Conservation (phyloP, 2,329 filamentous ascomycete genomes). For the Calonectria naviculata region DNA sequence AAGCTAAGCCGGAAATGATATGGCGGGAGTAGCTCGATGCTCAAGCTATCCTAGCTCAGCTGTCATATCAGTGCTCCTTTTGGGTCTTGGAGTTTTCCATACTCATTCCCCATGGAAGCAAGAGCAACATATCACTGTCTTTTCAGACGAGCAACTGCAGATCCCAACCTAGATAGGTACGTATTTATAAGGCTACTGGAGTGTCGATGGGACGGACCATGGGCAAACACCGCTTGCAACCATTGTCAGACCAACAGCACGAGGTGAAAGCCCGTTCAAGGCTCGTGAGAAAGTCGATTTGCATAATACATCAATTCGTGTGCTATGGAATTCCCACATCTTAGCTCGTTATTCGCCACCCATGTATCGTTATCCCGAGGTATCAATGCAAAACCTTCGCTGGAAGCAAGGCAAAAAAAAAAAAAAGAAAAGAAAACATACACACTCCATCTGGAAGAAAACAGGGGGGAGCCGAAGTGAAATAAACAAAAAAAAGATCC, state of each 20-base stretch:
- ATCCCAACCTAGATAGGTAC: neutral
- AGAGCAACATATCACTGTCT: neutral
- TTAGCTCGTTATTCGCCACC: neutral
- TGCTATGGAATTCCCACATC: constrained; percentile 23
- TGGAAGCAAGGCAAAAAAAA: neutral
- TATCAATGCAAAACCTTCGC: constrained; percentile 35
- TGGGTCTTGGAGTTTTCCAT: no score
- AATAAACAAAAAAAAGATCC: neutral
- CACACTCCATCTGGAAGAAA: constrained; percentile 1
- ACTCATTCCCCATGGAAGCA: neutral
- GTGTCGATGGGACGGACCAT: neutral
- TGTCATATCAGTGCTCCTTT: no score
- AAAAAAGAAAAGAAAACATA: neutral
- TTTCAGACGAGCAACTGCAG: neutral
- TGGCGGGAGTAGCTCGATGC: neutral
- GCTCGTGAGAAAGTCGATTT: neutral
- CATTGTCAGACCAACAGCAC: neutral
- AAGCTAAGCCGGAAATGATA: neutral
- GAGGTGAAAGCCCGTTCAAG: neutral
- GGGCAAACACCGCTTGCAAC: neutral
- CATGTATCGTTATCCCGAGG: constrained; percentile 22
- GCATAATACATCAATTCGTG: constrained; percentile 32
- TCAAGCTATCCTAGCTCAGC: neutral
- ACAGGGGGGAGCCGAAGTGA: constrained; percentile 7
- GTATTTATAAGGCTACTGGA: no score